Percentiles rank a stretch among this genome's conserved stretches.
phyloP scores from a whole-genome alignment of 177 flowering plant genomes.

The Vitis hybrid region DNA sequence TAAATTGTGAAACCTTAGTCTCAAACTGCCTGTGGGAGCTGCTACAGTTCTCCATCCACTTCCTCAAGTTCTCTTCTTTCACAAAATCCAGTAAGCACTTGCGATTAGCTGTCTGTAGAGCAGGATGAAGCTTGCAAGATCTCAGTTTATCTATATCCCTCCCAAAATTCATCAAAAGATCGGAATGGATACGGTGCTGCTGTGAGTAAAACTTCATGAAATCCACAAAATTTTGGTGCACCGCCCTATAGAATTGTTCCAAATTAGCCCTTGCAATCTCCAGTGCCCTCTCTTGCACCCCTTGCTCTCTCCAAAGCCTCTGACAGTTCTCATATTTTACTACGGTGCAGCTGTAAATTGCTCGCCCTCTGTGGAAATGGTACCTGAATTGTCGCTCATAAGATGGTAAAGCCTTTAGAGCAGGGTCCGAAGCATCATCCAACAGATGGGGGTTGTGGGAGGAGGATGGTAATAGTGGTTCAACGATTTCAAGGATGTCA shows the following conservation, averaged over 20 bases:
- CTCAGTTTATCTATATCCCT: constrained; percentile 77
- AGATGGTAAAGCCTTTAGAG: constrained; percentile 88
- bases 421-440: constrained; percentile 93
- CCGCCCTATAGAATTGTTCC: constrained; percentile 65
- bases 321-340: constrained; percentile 55
- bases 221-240: constrained; percentile 68
- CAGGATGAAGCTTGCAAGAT: constrained; percentile 71
- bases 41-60: constrained; percentile 61
- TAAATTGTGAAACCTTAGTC: constrained; percentile 74
- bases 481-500: constrained; percentile 42
- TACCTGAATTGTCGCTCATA: constrained; percentile 84
- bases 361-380: constrained; percentile 75
- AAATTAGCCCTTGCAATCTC: constrained; percentile 82
- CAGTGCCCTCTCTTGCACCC: constrained; percentile 86
- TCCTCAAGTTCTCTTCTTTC: constrained; percentile 80
- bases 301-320: constrained; percentile 67
- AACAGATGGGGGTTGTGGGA: constrained; percentile 68
- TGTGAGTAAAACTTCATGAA: constrained; percentile 72
- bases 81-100: constrained; percentile 85
- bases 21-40: constrained; percentile 86
- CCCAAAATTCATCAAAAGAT: constrained; percentile 60
- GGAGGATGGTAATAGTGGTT: constrained; percentile 57
- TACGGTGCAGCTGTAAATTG: constrained; percentile 53
- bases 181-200: constrained; percentile 74
- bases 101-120: constrained; percentile 64